Evolutionary conservation across 768 basidiomycete genomes (phyloP).

Genomic region (Boletus patriciae): DNA sequence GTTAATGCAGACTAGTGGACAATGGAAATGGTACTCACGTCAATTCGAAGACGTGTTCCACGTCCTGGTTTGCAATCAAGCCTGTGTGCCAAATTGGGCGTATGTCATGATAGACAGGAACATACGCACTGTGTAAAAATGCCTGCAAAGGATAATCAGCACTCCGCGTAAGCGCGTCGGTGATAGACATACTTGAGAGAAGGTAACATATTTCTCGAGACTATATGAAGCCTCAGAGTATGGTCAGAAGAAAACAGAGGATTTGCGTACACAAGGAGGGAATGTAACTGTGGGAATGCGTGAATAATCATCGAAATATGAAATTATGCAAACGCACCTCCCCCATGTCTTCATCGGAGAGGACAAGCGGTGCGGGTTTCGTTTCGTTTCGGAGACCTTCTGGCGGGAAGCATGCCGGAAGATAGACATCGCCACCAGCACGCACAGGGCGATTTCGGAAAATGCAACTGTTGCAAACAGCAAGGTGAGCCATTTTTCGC

Average conservation of each 20-base stretch:
- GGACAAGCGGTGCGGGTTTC: slow-evolving; percentile 26
- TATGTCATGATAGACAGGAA: background rate
- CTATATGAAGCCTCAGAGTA: slow-evolving; percentile 45
- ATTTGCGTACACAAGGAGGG: slow-evolving; percentile 53
- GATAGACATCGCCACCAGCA: slow-evolving; percentile 43
- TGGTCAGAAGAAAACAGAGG: background rate
- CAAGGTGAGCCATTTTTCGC: background rate
- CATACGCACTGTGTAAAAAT: slow-evolving; percentile 20
- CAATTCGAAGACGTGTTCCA: slow-evolving; percentile 30
- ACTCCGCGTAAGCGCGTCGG: slow-evolving; percentile 38
- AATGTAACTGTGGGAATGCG: slow-evolving; percentile 45
- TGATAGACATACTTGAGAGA: slow-evolving; percentile 25
- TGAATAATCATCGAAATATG: background rate
- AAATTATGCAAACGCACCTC: slow-evolving; percentile 38
- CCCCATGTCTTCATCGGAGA: slow-evolving; percentile 46
- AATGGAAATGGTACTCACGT: slow-evolving; percentile 13
- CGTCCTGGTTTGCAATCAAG: slow-evolving; percentile 24
- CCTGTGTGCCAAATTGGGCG: slow-evolving; percentile 17
- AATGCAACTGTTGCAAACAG: slow-evolving; percentile 40
- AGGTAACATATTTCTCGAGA: slow-evolving; percentile 31
- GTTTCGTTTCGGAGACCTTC: slow-evolving; percentile 25
- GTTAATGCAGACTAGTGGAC: slow-evolving; percentile 14
- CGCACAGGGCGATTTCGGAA: slow-evolving; percentile 39
- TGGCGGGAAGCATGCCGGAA: slow-evolving; percentile 54
- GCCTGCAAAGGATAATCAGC: slow-evolving; percentile 20